These are phyloP conservation scores for Rhododendron molle DNA, from an alignment of 148 eudicot genomes.

Conservation along the genomic window DNA sequence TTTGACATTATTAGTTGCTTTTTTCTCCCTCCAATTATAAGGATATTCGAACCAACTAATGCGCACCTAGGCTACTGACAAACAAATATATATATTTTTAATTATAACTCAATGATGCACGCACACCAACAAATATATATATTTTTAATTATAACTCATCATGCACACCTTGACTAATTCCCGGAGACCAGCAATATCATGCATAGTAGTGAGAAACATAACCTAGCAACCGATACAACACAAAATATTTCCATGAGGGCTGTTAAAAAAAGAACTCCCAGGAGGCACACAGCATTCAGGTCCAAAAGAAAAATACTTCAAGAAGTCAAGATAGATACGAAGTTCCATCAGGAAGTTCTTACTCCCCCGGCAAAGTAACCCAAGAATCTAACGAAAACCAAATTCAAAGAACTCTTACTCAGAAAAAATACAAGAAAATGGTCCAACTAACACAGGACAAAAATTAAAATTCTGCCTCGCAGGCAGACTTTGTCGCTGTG, in stretches of 20 bases:
- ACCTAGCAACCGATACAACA: background rate
- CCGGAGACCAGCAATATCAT: background rate
- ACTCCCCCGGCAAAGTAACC: background rate
- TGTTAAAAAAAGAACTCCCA: background rate
- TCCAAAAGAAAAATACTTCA: background rate
- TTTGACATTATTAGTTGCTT: too few species aligned
- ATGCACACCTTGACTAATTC: background rate
- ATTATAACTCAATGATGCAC: background rate
- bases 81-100: background rate
- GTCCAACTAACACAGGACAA: background rate
- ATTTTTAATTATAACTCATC: too few species aligned
- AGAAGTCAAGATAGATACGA: background rate
- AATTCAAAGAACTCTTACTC: background rate
- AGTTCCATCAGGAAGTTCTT: background rate
- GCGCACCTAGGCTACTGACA: background rate
- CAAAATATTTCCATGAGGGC: background rate
- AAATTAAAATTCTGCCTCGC: background rate
- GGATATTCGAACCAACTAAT: too few species aligned
- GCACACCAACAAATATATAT: background rate
- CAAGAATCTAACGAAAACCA: background rate
- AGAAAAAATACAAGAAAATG: background rate
- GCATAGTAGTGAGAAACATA: background rate
- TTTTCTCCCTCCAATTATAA: too few species aligned
- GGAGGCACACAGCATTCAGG: background rate
- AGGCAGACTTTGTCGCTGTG: background rate